Percentiles rank a stretch among this genome's conserved stretches.
Conservation (phyloP, 768 basidiomycete genomes). For the Amanita brunnescens region DNA sequence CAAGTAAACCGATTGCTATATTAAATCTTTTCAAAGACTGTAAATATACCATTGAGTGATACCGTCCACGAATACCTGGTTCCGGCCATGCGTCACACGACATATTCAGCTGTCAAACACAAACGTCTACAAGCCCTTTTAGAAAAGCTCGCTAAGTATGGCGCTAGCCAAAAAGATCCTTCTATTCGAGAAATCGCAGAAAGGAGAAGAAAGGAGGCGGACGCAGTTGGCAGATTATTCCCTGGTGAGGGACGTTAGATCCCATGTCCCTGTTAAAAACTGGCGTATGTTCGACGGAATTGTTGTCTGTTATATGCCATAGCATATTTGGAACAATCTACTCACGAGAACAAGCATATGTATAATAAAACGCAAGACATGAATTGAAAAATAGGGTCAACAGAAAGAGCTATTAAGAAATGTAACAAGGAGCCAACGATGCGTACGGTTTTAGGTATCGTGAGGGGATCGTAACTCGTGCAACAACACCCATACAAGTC, state of each 20-base stretch:
- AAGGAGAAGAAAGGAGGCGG: conserved; percentile 68
- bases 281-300: not conserved
- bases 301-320: not conserved
- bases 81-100: conserved; percentile 56
- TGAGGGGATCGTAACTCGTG: conserved; percentile 50
- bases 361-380: conserved; percentile 3
- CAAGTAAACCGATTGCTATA: not conserved
- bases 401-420: conserved; percentile 24
- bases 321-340: not conserved
- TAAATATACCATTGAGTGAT: conserved; percentile 64
- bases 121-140: conserved; percentile 66
- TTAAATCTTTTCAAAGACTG: conserved; percentile 35
- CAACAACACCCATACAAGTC: conserved; percentile 44
- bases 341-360: not conserved
- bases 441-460: conserved; percentile 47
- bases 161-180: conserved; percentile 51
- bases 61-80: conserved; percentile 75
- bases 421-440: conserved; percentile 29
- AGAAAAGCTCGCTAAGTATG: conserved; percentile 70
- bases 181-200: conserved; percentile 59
- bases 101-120: conserved; percentile 57
- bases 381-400: conserved; percentile 18
- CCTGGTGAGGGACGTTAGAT: conserved; percentile 55
- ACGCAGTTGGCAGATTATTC: conserved; percentile 64
- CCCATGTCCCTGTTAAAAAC: not conserved